A percentile compares a stretch with the other conserved stretches of the same genome.
phyloP scores from a whole-genome alignment of 2,329 filamentous ascomycete species.

The Macroventuria anomochaeta region DNA sequence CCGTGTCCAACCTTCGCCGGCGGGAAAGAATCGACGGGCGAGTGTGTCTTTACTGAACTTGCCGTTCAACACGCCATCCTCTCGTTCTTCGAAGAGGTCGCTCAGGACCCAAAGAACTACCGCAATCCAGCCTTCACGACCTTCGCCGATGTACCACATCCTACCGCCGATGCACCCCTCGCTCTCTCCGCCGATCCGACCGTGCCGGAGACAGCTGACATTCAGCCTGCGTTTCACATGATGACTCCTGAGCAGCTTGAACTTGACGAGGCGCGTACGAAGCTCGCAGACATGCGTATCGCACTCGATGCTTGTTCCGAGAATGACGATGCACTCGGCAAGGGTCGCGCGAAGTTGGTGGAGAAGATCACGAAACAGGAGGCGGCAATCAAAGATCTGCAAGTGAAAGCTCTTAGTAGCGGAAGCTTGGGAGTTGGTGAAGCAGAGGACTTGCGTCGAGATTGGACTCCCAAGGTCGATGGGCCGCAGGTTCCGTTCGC shows the following conservation, averaged over 20 bases:
- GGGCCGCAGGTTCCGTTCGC: conserved; percentile 38
- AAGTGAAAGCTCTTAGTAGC: conserved; percentile 22
- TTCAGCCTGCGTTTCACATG: conserved; percentile 12
- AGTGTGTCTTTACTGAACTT: conserved; percentile 65
- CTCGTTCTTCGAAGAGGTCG: conserved; percentile 66
- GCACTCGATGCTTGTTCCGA: conserved; percentile 29
- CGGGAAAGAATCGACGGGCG: conserved; percentile 64
- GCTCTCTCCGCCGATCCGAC: conserved; percentile 17
- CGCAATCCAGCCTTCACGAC: conserved; percentile 37
- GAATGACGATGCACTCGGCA: conserved; percentile 18
- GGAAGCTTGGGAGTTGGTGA: conserved; percentile 27
- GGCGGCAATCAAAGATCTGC: conserved; percentile 22
- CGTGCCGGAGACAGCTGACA: background rate
- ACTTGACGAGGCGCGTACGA: conserved; percentile 21
- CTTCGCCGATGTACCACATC: conserved; percentile 16
- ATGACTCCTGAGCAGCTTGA: conserved; percentile 29
- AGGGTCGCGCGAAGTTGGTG: conserved; percentile 28
- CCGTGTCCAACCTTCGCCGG: conserved; percentile 66
- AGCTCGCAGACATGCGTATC: conserved; percentile 23
- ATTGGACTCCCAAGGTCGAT: conserved; percentile 27
- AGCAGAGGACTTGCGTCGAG: conserved; percentile 21
- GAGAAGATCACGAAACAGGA: conserved; percentile 29
- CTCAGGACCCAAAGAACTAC: conserved; percentile 51
- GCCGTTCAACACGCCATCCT: conserved; percentile 62
- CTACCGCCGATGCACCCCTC: conserved; percentile 26